Base-by-base conservation (phyloP, 1,139 yeast species). In the Arxiozyma telluris region DNA sequence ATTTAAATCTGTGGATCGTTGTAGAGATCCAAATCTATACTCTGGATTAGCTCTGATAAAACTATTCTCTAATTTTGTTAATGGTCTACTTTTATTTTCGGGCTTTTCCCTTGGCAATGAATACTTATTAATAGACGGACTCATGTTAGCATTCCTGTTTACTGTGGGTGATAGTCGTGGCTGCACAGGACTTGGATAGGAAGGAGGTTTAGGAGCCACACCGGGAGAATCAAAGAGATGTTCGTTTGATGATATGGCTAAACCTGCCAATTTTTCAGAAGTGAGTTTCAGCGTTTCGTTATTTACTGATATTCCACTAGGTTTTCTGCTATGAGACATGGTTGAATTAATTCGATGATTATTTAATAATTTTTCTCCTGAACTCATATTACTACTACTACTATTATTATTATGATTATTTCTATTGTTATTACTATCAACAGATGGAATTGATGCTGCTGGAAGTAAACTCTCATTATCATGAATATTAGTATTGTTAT, bases 181-280 rank as follows among this genome's bases (percentile, higher is more conserved):
- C 55, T 62, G 70, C 4, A 76, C 74, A 1, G 82, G 81, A 50
- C 77, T 76, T 48, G 77, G 74, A 49, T 71, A 73, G 3, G 73
- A 64, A 4, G 84, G 84, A 12, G 84, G 84, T 53, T 74, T 75
- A 0, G 87, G 87, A 0, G 86, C 84, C 59, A 71, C 79, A 64
- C 87, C 74, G 21, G 87, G 88, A 0, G 87, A 81, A 47, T 73
- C 67, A 61, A 82, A 82, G 11, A 63, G 53, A 17, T 56, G 57
- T 22, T 59, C 59, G 48, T 58, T 57, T 12, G 57, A 47, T 49
- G 61, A 53, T 41, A 55, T 54, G 15, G 63, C 58, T 23, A 50
- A 42, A 20, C 53, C 55, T 12, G 51, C 53, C 23, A 54, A 23
- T 43, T 47, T 54, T 5, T 53, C 54, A 20, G 54, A 51, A 17